Percentiles rank a stretch among this genome's conserved stretches.
phyloP scores from a whole-genome alignment of 768 basidiomycete genomes.

The Termitomyces sp. region DNA sequence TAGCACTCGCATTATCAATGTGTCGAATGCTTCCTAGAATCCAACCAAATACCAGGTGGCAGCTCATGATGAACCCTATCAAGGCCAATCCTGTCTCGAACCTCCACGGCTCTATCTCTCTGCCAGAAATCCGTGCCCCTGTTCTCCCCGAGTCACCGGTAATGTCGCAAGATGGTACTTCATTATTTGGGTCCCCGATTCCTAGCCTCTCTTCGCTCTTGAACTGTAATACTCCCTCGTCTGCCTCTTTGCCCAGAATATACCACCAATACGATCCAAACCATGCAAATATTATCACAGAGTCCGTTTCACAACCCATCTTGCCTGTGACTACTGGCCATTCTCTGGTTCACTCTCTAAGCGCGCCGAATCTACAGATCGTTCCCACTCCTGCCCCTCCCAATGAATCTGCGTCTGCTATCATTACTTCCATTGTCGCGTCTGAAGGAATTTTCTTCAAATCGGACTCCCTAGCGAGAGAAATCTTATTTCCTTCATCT shows the following conservation, averaged over 20 bases:
- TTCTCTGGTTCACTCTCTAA: slow-evolving; percentile 4
- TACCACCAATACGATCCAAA: slow-evolving; percentile 4
- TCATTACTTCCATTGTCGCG: background rate
- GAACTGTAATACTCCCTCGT: slow-evolving; percentile 11
- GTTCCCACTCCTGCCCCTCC: background rate
- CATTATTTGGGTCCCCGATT: slow-evolving; percentile 11
- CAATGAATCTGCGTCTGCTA: background rate
- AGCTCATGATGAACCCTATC: slow-evolving; percentile 4
- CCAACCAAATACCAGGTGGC: slow-evolving; percentile 10
- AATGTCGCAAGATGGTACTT: background rate
- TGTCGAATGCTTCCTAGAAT: slow-evolving; percentile 13
- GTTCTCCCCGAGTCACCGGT: slow-evolving; percentile 5
- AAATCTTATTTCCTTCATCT: slow-evolving; percentile 2
- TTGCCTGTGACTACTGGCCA: background rate
- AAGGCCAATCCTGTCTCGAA: slow-evolving; percentile 7
- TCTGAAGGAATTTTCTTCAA: background rate
- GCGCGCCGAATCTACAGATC: slow-evolving; percentile 9
- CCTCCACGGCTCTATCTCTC: slow-evolving; percentile 9
- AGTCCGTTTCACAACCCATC: slow-evolving; percentile 12
- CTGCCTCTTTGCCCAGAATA: slow-evolving; percentile 3
- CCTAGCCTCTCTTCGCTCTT: slow-evolving; percentile 18
- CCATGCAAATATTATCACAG: slow-evolving; percentile 4
- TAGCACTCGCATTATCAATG: slow-evolving; percentile 14
- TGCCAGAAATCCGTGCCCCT: slow-evolving; percentile 12
- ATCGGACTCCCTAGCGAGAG: background rate